A percentile compares a stretch with the other conserved stretches of the same genome.
Conservation (phyloP, 2,329 filamentous ascomycete genomes). For the Xylariaceae sp. region DNA sequence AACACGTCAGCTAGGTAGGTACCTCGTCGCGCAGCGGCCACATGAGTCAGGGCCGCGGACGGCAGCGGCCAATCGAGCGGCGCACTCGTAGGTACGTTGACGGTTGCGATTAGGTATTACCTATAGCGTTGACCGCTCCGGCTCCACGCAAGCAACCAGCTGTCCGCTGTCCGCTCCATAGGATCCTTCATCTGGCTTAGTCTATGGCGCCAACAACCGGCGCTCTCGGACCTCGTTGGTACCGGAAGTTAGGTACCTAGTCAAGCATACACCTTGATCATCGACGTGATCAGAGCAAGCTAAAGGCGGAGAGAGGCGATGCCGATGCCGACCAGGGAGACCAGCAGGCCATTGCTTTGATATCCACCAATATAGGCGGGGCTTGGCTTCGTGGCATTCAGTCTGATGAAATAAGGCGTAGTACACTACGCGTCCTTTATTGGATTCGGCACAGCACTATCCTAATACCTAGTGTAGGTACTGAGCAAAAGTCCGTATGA, state of each 20-base stretch:
- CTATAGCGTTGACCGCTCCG: constrained; percentile 1
- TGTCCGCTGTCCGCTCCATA: neutral
- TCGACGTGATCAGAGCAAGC: constrained; percentile 1
- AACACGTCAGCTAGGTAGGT: constrained; percentile 15
- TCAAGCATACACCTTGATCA: neutral
- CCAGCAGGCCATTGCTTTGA: neutral
- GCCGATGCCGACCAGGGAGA: neutral
- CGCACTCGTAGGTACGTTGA: neutral
- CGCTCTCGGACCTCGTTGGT: constrained; percentile 7
- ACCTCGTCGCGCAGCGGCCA: constrained; percentile 8
- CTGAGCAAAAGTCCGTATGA: neutral
- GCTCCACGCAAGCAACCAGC: constrained; percentile 2
- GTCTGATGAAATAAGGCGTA: neutral
- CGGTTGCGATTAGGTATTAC: too few relatives aligned
- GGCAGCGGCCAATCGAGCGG: constrained; percentile 1
- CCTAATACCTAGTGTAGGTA: neutral
- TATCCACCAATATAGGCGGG: neutral
- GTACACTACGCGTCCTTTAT: neutral
- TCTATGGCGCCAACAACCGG: constrained; percentile 1
- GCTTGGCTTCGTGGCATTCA: constrained; percentile 4
- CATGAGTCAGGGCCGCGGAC: constrained; percentile 15
- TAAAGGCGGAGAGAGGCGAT: neutral
- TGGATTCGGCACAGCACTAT: neutral
- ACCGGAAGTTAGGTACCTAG: neutral
- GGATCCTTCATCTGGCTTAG: neutral